Evolutionary conservation across 257 asterid genomes (phyloP), one percentile per base, ranked within the genome.

Genomic region (Solanum chiquidenum): DNA sequence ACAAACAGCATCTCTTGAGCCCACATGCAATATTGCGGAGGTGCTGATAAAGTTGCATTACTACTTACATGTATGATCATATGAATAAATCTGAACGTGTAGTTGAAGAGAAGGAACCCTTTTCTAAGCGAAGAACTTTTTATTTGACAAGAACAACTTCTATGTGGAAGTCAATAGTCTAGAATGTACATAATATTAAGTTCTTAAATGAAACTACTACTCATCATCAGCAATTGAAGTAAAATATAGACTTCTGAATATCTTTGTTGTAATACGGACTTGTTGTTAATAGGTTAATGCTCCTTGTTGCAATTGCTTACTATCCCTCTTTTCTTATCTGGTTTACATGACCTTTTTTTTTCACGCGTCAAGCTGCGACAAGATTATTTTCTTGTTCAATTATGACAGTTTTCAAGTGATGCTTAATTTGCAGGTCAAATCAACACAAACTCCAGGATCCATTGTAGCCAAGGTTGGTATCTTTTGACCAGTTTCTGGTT

Each of bases 381-480:
- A 37, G 83, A 74, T 74, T 20, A 5, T 4, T 23, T 75, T 7
- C 21, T 74, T 75, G 55, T 37, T 75, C 21, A 10, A 52, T 88
- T 72, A 74, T 86, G 74, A 76, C 87, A 82, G 73, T 64, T 34
- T 86, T 83, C 73, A 89, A 87, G 79, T 90, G 75, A 29, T 74
- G 38, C 23, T 62, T 18, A 33, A 72, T 72, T n/a, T 90, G 94
- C 98, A 95, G 99, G 97, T 92, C 79, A 92, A 90, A 87, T 42
- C 89, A 52, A 71, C 88, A 31, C 93, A 88, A 89, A 94, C 87
- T 87, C 95, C 96, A 35, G 55, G 88, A 71, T 84, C 90, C 35
- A 90, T 96, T 86, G 90, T 92, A 62, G 95, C 97, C 55, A 95
- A 90, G 98, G 99, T 95, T 73, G 91, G 90, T 85, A 49, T 88